Base-by-base conservation (phyloP, 2,329 filamentous ascomycete genomes). In the Talaromyces sp. region DNA sequence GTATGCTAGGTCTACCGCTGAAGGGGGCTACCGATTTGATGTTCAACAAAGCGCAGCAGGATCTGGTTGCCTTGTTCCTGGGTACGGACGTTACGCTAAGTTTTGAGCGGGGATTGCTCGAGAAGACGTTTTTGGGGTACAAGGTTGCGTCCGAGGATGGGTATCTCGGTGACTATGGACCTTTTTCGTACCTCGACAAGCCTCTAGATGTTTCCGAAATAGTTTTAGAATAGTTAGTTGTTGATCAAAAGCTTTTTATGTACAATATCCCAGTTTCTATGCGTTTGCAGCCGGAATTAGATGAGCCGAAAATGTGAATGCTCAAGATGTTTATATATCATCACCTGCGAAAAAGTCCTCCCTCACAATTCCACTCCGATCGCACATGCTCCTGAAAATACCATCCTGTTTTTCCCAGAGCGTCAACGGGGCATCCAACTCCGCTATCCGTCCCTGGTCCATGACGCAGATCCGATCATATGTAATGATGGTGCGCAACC, bases 381-480 rank as follows among this genome's bases (percentile, higher is more conserved):
- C 91, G 73, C 93, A 96, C 93, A 96, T 96, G 39, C 88, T 82
- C 67, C 89, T 83, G 76, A 98, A 98, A 61, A 97, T 92, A 0
- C 91, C 90, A 33, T 54, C 50, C 9, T 84, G 86, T 31, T 72
- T 74, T 64, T 88, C 83, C 83, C 89, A 98, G 64, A 99, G 79
- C 48, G 80, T 82, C 46, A 89, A 72, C 1, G 95, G 95, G 14
- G 84, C 83, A 71, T 90, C 95, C 66, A 98, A 81, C 82, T 98
- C 93, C 0, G 90, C 91, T 71, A 99, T 97, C 16, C 79, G 78
- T 0, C 95, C 95, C 50, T 88, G 83, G 70, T 98, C 93, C 93
- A 99, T 96, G 69, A 99, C 95, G 70, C 92, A 93, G 73, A 99
- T 96, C 54, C 93, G 87, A 76, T 99, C 93, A 76, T 98, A 98